Conservation (phyloP, 202 grass and related monocot species). For the Schoenoplectus tabernaemontani region DNA sequence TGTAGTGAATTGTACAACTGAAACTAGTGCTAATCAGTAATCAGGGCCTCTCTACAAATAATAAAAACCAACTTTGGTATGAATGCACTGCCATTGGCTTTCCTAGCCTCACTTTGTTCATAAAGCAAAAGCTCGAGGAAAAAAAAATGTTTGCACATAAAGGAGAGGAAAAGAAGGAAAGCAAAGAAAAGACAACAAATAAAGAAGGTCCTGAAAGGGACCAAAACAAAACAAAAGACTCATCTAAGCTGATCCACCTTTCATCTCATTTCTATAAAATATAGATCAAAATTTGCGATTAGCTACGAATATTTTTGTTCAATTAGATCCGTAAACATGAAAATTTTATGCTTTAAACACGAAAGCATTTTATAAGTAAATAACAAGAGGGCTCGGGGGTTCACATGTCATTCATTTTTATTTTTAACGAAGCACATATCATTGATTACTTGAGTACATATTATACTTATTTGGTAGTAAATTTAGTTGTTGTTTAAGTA, state of each 20-base stretch:
- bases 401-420: no score
- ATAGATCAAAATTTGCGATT: not conserved
- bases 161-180: conserved; percentile 16
- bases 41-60: conserved; percentile 18
- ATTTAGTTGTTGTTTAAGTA: no score
- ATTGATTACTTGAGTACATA: no score
- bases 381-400: not conserved
- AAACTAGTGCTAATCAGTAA: conserved; percentile 28
- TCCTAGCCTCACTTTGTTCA: conserved; percentile 51
- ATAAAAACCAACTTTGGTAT: conserved; percentile 32
- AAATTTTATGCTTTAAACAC: not conserved
- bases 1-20: conserved; percentile 8
- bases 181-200: conserved; percentile 35
- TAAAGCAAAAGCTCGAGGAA: conserved; percentile 53
- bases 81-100: conserved; percentile 46
- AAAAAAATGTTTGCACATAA: conserved; percentile 18
- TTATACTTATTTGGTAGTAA: no score
- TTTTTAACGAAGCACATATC: not conserved
- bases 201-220: conserved; percentile 16
- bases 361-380: not conserved
- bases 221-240: conserved; percentile 24
- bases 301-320: not conserved
- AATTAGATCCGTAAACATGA: not conserved
- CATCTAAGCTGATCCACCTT: not conserved
- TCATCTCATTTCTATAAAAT: not conserved